Percentiles rank a stretch among this genome's conserved stretches.
phyloP scores from a whole-genome alignment of 1,139 yeast species.

The Casaregolazyma suthepensis region DNA sequence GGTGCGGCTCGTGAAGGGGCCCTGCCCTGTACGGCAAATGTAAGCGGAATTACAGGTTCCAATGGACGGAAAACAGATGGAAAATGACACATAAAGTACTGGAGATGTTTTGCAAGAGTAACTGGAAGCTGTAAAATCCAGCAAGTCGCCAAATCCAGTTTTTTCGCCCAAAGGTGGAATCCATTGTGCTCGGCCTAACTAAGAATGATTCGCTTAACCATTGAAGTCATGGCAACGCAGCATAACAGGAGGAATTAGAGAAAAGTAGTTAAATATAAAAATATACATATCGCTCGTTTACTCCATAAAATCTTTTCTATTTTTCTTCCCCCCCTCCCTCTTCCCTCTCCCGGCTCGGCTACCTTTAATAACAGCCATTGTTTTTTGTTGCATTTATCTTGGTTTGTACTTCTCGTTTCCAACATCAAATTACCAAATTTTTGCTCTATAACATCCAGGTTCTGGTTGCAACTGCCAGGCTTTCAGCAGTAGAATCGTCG shows the following conservation, averaged over 20 bases:
- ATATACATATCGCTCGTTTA: neutral
- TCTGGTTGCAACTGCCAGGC: neutral
- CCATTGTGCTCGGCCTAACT: neutral
- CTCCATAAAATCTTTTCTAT: neutral
- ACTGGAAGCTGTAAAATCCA: too few relatives aligned
- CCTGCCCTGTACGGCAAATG: neutral
- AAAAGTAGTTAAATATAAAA: too few relatives aligned
- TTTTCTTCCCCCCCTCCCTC: neutral
- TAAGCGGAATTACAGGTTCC: neutral
- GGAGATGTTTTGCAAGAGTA: neutral
- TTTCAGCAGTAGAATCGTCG: neutral
- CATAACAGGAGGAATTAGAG: neutral
- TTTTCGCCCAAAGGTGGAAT: too few relatives aligned
- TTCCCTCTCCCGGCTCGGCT: neutral
- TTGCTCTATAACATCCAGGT: neutral
- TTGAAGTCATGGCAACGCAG: neutral
- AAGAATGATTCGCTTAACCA: neutral
- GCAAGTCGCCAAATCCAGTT: too few relatives aligned
- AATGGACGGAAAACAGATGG: neutral
- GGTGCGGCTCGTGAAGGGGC: neutral
- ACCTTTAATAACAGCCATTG: neutral
- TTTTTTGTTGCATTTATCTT: neutral
- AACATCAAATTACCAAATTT: neutral
- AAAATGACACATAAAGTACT: neutral
- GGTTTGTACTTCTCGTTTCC: neutral